phyloP scores from a whole-genome alignment of 2,329 filamentous ascomycete genomes.

The Dothistroma septosporum region DNA sequence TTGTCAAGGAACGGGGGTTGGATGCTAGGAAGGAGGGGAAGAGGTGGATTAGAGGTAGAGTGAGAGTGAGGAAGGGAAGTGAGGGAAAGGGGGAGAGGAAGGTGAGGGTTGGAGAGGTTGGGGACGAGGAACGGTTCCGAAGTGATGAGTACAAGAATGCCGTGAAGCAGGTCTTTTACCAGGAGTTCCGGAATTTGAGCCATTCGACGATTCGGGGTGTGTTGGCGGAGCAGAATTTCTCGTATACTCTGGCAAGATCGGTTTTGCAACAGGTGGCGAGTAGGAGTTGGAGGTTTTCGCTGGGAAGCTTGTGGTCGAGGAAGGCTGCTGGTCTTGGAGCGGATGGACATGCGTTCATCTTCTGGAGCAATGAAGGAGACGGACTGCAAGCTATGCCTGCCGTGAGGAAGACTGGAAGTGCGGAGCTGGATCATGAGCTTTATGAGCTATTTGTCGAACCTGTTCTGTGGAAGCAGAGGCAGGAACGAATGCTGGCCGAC shows the following conservation, averaged over 20 bases:
- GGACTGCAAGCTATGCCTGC: slow-evolving; percentile 57
- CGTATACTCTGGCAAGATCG: slow-evolving; percentile 66
- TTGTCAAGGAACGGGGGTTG: slow-evolving; percentile 59
- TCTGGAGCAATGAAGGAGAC: slow-evolving; percentile 48
- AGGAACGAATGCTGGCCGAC: slow-evolving; percentile 41
- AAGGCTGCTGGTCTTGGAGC: slow-evolving; percentile 52
- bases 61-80: slow-evolving; percentile 2
- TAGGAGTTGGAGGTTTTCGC: slow-evolving; percentile 72
- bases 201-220: slow-evolving; percentile 72
- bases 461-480: slow-evolving; percentile 37
- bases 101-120: slow-evolving; percentile 36
- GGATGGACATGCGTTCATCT: slow-evolving; percentile 59
- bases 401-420: slow-evolving; percentile 61
- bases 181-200: slow-evolving; percentile 72
- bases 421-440: slow-evolving; percentile 51
- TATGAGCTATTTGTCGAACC: slow-evolving; percentile 44
- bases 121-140: slow-evolving; percentile 63
- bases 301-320: slow-evolving; percentile 66
- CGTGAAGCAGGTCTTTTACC: slow-evolving; percentile 62
- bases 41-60: slow-evolving; percentile 51
- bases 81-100: not conserved
- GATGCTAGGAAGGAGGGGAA: slow-evolving; percentile 55
- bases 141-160: slow-evolving; percentile 64
- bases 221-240: slow-evolving; percentile 74
- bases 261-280: slow-evolving; percentile 65